Evolutionary conservation across 306 rosid species (phyloP), one percentile per base, ranked within the genome.

Genomic region (Acacia melanoxylon): DNA sequence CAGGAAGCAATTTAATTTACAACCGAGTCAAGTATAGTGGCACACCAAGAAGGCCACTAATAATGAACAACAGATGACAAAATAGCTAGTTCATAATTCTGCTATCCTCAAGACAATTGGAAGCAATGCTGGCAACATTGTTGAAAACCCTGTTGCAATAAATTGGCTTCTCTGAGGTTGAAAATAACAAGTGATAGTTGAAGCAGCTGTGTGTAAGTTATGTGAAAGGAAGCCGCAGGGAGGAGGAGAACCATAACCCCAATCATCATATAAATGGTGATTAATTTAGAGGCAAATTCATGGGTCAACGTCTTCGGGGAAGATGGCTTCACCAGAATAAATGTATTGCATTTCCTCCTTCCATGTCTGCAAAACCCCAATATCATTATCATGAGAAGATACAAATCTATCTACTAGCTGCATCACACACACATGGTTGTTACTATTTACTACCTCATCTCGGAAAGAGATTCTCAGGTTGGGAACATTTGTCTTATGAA

Each of bases 401-500:
- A 25, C 81, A 74, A 22, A 75, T 33, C 13, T 44, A 77, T 24
- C 31, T 51, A 37, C 46, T 41, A 77, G 37, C 25, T 41, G 62
- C 58, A 42, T 16, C 22, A 11, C 20, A 35, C 48, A 46, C 24
- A 46, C 35, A 80, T 20, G 82, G 59, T 77, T 74, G 61, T 61
- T 15, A 42, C 54, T 44, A 54, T 15, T 29, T 49, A 27, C 87
- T 80, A 83, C 98, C 88, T 86, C 88, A 0, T 88, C 31, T 67
- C 94, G 88, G 85, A 91, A 94, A 37, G 85, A 63, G 80, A 91
- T 88, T 89, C 97, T 87, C 62, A 86, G 44, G 63, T n/a, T 29
- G 62, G 98, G 98, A 13, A 94, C 97, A 71, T 94, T 94, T 44
- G 95, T 85, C 86, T 92, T 92, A 3, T 88, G 92, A 78, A 92